Base-by-base conservation (phyloP, 352 stramenopile genomes). In the Pythium graminicola region DNA sequence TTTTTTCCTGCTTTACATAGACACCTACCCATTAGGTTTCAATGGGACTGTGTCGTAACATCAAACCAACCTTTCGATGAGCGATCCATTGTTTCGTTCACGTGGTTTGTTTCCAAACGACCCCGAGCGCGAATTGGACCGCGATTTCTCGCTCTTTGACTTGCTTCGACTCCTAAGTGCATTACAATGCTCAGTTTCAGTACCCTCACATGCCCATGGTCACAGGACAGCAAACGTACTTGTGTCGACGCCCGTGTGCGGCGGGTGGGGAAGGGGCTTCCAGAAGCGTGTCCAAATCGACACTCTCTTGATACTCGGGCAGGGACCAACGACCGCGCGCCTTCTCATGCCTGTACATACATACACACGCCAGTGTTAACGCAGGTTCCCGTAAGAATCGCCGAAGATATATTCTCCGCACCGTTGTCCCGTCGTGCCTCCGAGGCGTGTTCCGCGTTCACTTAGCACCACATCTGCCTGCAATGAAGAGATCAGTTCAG, bases 201-300 rank as follows among this genome's bases (percentile, higher is more conserved):
- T n/a, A n/a, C n/a, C 17, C 31, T 27, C 19, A 17, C 35, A 17
- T 42, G 35, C 35, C 39, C 16, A 42, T 23, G 20, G 6, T 28
- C 39, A 28, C 29, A n/a, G n/a, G n/a, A n/a, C n/a, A n/a, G n/a
- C n/a, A n/a, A 3, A 76, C 73, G 31, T 53, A 87, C 79, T 81
- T 85, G 35, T 75, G 80, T 44, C 78, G 73, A 47, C 73, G 72
- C 33, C 66, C 61, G 31, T 28, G 28, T 51, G n/a, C n/a, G n/a
- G 56, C 36, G 1, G 71, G 65, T 22, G 77, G 81, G 1, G 81
- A 91, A 6, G 81, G 81, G 20, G 81, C 81, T 54, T 87, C 76
- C 33, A 91, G 56, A 22, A 91, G 52, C 48, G 76, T 86, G 62
- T 91, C 81, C n/a, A 91, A 67, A 31, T 91, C 81, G 22, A 88